Evolutionary conservation across 169 alveolate genomes (phyloP).

Genomic region (Plasmodium vivax): DNA sequence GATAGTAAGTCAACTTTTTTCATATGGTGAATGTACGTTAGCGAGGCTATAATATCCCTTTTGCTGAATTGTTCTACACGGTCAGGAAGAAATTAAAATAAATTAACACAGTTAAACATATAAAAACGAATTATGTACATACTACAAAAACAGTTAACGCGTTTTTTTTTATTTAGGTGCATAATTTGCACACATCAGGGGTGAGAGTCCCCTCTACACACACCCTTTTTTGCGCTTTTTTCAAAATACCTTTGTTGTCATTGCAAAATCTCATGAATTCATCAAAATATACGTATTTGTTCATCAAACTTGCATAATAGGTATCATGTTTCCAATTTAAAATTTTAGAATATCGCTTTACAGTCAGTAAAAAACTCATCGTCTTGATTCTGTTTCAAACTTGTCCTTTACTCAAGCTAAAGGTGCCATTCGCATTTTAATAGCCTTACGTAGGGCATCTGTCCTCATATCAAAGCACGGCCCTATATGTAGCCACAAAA

Average conservation of each 20-base stretch:
- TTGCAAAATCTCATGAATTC: constrained; percentile 74
- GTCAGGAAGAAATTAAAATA: constrained; percentile 12
- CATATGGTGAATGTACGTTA: constrained; percentile 72
- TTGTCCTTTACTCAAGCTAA: constrained; percentile 10
- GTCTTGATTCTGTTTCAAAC: constrained; percentile 17
- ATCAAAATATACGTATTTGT: constrained; percentile 69
- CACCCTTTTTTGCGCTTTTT: neutral
- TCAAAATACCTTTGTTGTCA: constrained; percentile 70
- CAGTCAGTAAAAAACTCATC: constrained; percentile 38
- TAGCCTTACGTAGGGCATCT: neutral
- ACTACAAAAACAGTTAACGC: neutral
- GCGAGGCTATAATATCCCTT: constrained; percentile 73
- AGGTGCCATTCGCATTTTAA: neutral
- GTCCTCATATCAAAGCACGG: constrained; percentile 10
- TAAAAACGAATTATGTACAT: neutral
- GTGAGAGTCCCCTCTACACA: neutral
- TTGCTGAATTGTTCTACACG: constrained; percentile 52
- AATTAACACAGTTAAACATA: neutral
- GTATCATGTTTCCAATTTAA: constrained; percentile 75
- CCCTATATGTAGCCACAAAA: neutral
- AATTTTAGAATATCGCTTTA: constrained; percentile 69
- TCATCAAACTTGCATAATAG: constrained; percentile 75
- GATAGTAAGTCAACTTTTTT: constrained; percentile 69
- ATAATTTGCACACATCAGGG: neutral
- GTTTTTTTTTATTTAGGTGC: constrained; percentile 13